Evolutionary conservation across 768 basidiomycete species (phyloP).

Genomic region (Lactifluus hygrophoroides): DNA sequence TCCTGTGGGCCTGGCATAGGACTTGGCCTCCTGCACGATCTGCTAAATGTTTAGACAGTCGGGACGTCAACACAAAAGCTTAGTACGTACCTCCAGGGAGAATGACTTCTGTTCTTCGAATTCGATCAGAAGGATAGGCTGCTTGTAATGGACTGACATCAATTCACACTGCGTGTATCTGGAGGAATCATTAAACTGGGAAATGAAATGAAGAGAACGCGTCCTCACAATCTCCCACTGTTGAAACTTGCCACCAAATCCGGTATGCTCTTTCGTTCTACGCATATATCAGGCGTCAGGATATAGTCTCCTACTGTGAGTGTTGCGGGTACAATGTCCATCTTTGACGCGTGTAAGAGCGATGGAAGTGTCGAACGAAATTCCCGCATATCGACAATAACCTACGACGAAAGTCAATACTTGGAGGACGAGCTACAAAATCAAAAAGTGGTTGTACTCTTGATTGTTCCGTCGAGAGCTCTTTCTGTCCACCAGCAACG

Average conservation of each 20-base stretch:
- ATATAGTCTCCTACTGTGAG: conserved; percentile 96
- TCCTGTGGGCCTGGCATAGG: conserved; percentile 50
- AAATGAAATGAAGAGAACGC: conserved; percentile 12
- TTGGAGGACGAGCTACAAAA: not conserved
- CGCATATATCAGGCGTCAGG: conserved; percentile 87
- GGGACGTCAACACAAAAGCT: not conserved
- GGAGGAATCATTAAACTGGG: not conserved
- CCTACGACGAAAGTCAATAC: conserved; percentile 35
- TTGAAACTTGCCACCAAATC: conserved; percentile 93
- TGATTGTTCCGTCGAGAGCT: conserved; percentile 55
- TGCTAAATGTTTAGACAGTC: conserved; percentile 23
- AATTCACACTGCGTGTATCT: conserved; percentile 97
- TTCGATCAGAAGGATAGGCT: conserved; percentile 87
- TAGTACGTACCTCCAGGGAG: conserved; percentile 61
- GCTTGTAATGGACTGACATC: conserved; percentile 95
- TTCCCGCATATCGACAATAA: conserved; percentile 95
- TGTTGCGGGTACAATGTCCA: conserved; percentile 83
- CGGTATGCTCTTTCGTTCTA: conserved; percentile 91
- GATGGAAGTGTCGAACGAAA: conserved; percentile 91
- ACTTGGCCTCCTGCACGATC: conserved; percentile 59
- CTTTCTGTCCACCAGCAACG: conserved; percentile 76
- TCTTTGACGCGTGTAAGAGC: conserved; percentile 70
- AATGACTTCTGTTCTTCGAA: conserved; percentile 98
- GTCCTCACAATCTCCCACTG: conserved; percentile 81
- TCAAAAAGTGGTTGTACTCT: conserved; percentile 36